Evolutionary conservation across 257 asterid species (phyloP), one percentile per base, ranked within the genome.

Genomic region (Petunia secreta): DNA sequence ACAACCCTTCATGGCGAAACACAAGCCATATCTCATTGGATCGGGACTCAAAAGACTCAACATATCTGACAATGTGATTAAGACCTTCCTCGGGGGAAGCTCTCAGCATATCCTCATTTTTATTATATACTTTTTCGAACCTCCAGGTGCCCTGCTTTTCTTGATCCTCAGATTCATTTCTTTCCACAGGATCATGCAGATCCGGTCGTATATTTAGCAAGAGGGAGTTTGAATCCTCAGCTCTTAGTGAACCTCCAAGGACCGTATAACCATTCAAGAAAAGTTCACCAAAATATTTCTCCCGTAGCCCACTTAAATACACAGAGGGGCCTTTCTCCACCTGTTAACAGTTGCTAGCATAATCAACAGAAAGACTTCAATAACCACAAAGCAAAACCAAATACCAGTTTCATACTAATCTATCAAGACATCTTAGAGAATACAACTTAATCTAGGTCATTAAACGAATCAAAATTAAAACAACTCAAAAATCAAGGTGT

Each of bases 1-100:
- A 95, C 60, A 86, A 77, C 41, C 99, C 99, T 90, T 95, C 99
- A 88, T 95, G 97, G 59, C 57, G 95, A 87, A 93, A 95, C 53
- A 95, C 97, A 73, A 93, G 99, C 99, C 99, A 95, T 81, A 95
- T 95, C 82, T 95, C 97, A 88, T 91, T 93, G 53, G 97, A 89
- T 78, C 83, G 91, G 75, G 99, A 93, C 87, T 95, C 99, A 68
- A 95, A 95, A 39, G 97, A 95, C 87, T 95, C 99, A 57, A 95
- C 87, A 82, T 91, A 95, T 93, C 99, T 91, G 2, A 97, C 99
- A 84, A 95, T 94, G 84, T 95, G 97, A 85, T 88, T 86, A 83
- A 95, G 83, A 82, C 99, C 99, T 82, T 87, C 97, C 82, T 92
- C 98, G 43, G 82, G 77, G 80, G 85, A 75, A 75, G 87, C 77